Conservation (phyloP, 192 early-diverging fungal genomes). For the Cladochytrium replicatum region DNA sequence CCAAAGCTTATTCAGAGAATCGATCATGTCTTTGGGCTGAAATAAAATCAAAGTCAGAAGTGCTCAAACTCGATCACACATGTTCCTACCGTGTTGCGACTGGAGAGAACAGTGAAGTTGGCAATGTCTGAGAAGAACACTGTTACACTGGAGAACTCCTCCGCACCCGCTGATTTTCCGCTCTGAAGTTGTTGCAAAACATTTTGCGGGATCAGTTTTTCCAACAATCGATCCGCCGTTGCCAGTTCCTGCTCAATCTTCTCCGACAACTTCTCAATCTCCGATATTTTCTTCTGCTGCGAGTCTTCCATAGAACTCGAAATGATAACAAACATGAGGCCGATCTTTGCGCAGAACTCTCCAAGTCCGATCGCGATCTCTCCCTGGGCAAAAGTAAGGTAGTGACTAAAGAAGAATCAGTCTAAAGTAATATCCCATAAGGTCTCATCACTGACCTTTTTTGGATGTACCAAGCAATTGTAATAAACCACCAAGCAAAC, state of each 20-base stretch:
- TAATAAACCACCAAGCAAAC: constrained; percentile 11
- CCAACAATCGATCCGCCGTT: background rate
- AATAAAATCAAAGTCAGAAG: background rate
- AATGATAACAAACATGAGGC: background rate
- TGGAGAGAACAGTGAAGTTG: constrained; percentile 28
- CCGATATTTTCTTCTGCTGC: background rate
- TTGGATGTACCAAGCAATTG: constrained; percentile 11
- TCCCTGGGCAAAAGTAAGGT: too few species aligned
- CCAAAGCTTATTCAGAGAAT: background rate
- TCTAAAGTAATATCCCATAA: background rate
- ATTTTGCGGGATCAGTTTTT: constrained; percentile 3
- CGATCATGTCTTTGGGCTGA: background rate
- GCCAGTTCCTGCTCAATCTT: background rate
- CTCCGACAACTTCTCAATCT: background rate
- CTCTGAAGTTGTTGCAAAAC: constrained; percentile 25
- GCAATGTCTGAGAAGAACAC: constrained; percentile 35
- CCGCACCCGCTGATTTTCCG: constrained; percentile 20
- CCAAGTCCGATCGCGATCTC: too few species aligned
- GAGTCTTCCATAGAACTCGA: background rate
- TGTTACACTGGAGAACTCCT: constrained; percentile 26
- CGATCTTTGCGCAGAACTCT: too few species aligned
- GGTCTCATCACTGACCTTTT: constrained; percentile 6
- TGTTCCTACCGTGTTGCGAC: background rate
- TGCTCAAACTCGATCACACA: too few species aligned
- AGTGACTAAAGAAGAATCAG: too few species aligned